A percentile compares a stretch with the other conserved stretches of the same genome.
Conservation (phyloP, 768 basidiomycete genomes). For the Boletus rubroflammeus region DNA sequence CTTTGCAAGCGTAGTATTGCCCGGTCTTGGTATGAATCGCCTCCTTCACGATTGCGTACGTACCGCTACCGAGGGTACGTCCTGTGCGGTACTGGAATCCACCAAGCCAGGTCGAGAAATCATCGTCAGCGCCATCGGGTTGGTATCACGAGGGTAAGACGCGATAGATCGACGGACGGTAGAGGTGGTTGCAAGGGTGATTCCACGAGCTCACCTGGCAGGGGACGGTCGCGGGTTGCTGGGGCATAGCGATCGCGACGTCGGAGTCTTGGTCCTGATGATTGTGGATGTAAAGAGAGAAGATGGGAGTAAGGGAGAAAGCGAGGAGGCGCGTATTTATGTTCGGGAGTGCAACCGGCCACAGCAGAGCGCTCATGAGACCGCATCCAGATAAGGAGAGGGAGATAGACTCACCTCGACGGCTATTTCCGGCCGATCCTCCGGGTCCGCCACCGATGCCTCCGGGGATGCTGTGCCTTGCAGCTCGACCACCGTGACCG, state of each 20-base stretch:
- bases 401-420: slow-evolving; percentile 8
- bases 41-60: slow-evolving; percentile 94
- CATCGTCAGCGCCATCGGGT: slow-evolving; percentile 6
- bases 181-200: not conserved
- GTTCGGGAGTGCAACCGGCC: slow-evolving; percentile 1
- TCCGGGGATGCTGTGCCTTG: slow-evolving; percentile 25
- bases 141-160: not conserved
- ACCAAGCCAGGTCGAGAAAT: not conserved
- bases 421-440: slow-evolving; percentile 28
- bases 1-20: slow-evolving; percentile 98
- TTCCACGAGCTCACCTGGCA: slow-evolving; percentile 38
- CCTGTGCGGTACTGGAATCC: slow-evolving; percentile 74
- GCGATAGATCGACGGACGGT: not conserved
- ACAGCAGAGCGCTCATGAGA: slow-evolving; percentile 16
- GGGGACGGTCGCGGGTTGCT: slow-evolving; percentile 38
- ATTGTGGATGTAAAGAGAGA: slow-evolving; percentile 1
- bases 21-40: slow-evolving; percentile 91
- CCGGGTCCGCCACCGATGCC: slow-evolving; percentile 14
- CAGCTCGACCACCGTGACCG: slow-evolving; percentile 5
- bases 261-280: slow-evolving; percentile 17
- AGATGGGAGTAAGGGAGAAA: slow-evolving; percentile 2
- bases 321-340: slow-evolving; percentile 15
- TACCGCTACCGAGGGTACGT: slow-evolving; percentile 85
- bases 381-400: not conserved
- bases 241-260: slow-evolving; percentile 25